Base-by-base conservation (phyloP, 352 stramenopile species). In the Phytopythium vexans region DNA sequence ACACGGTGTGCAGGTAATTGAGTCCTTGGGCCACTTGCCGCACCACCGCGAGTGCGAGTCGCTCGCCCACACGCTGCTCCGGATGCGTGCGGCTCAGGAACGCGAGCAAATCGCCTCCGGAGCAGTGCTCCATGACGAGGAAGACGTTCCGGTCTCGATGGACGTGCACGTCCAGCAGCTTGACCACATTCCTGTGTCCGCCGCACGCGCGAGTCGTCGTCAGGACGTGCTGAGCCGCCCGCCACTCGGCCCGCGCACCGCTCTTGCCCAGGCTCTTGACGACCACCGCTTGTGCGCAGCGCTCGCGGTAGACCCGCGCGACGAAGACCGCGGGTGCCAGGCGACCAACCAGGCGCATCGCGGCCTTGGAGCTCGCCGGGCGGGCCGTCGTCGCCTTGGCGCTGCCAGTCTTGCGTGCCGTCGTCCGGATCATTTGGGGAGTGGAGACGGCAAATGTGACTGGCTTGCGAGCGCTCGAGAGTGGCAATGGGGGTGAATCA, bases 81-180 rank as follows among this genome's bases (percentile, higher is more conserved):
- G 61, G 54, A 21, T 68, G 66, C n/a, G 61, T 65, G 11, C 36
- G 40, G n/a, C 60, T 49, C 37, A 78, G 57, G n/a, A 71, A 45
- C 9, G 54, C 38, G 41, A 74, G 70, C 39, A 89, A 54, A 49
- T 87, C 75, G 1, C 73, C 75, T 12, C 68, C 60, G 0, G 56
- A 52, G 40, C 78, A 87, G 52, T 80, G 78, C 41, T 89, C 73
- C 64, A 86, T 84, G 54, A 82, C 64, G 12, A 86, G 37, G 47
- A 74, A 79, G 12, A 79, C 40, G 15, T 52, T 52, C 32, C 35
- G 33, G 39, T 62, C 54, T 27, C 63, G 54, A 31, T 74, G 56
- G 6, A 80, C 54, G 36, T 77, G 78, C 5, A 68, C 59, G 56
- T 66, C 54, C 21, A 65, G 53, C 41, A 77, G 62, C 1, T 57